Base-by-base conservation (phyloP, 192 early-diverging fungal species). In the Linnemannia elongata region DNA sequence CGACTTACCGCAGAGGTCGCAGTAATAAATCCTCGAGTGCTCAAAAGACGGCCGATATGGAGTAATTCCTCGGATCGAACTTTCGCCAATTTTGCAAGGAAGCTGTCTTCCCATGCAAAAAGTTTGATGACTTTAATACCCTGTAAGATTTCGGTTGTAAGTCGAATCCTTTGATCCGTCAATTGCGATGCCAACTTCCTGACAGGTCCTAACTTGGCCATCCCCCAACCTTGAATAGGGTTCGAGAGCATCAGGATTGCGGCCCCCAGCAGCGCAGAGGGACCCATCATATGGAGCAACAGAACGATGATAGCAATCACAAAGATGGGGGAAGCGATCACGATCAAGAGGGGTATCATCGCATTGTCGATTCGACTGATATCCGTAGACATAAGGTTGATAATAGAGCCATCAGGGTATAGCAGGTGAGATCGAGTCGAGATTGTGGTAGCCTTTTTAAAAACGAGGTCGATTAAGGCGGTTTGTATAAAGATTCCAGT, bases 41-140 rank as follows among this genome's bases (percentile, higher is more conserved):
- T 41, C 36, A 73, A 39, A 27, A 73, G 42, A 33, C 39, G 30
- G 72, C 72, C 72, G 63, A 68, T 68, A 68, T 68, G 42, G 13
- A 42, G 1, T 33, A 78, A 17, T 22, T 78, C 77, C 17, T 78
- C n/a, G 20, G 42, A 49, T 70, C 77, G 77, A 44, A 78, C 36
- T 20, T 47, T 45, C 12, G 66, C 63, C 39, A 78, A 27, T 52
- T 78, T 78, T 17, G 36, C 17, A 9, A 78, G 41, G 42, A 78
- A 78, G 33, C 77, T 75, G 35, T 71, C 38, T 49, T 79, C 78
- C 78, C 78, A 94, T 20, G 90, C 93, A 76, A 93, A 94, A 42
- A 92, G 90, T 77, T 94, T 95, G 76, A 95, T 91, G n/a, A 89
- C 87, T n/a, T 89, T 89, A 18, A 94, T 90, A 17, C 91, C 83